A percentile compares a stretch with the other conserved stretches of the same genome.
Evolutionary conservation across 768 basidiomycete genomes (phyloP).

Genomic region (Boletus patriciae): DNA sequence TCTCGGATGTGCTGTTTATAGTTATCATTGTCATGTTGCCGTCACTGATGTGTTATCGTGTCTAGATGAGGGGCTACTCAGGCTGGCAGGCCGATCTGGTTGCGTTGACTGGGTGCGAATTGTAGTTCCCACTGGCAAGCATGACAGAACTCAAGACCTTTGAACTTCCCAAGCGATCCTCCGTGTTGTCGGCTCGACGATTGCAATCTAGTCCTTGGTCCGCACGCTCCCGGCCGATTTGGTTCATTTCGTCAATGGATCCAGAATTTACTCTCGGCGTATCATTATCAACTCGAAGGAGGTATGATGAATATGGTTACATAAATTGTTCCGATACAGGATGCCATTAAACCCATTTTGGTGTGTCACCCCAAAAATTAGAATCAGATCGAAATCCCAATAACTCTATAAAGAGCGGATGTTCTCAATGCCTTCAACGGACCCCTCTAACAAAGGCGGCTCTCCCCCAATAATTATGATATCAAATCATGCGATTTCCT

Average conservation of each 20-base stretch:
- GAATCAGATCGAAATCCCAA: neutral
- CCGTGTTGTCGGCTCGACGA: neutral
- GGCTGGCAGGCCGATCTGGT: neutral
- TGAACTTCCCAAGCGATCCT: neutral
- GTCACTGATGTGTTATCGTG: neutral
- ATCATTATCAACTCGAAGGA: no score
- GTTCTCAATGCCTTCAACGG: neutral
- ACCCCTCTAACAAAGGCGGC: neutral
- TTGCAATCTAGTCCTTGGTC: neutral
- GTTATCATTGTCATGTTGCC: neutral
- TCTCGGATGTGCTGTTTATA: neutral
- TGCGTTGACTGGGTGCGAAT: neutral
- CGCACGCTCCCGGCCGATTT: neutral
- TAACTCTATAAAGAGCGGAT: neutral
- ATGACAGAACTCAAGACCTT: neutral
- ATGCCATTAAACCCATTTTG: neutral
- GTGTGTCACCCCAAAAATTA: neutral
- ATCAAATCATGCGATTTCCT: neutral
- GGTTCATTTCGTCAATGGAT: no score
- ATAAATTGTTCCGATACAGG: neutral
- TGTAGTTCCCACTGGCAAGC: neutral
- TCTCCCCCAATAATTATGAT: neutral
- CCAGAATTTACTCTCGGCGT: no score
- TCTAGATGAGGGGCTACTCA: neutral
- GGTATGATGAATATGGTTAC: no score